Evolutionary conservation across 805 yeast genomes (phyloP), one percentile per base, ranked within the genome.

Genomic region (Kodamaea lidongshanica): DNA sequence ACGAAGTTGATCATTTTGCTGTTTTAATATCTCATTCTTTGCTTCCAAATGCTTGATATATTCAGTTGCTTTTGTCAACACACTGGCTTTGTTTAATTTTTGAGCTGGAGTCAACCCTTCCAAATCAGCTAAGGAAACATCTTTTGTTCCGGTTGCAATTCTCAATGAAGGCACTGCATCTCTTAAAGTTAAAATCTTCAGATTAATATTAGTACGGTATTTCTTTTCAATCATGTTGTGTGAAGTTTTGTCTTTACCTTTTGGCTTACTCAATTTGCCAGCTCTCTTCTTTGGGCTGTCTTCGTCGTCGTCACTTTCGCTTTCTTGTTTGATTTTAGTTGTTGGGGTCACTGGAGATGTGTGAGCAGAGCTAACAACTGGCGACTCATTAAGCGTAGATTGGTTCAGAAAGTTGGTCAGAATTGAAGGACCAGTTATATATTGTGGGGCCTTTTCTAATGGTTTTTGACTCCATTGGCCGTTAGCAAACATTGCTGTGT

Each of bases 141-240:
- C 53, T 3, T 61, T 65, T 11, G 63, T 55, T 25, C 73, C 68
- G 10, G 74, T 63, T 6, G 79, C 79, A 21, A 79, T 74, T 42
- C 84, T 65, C 30, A 84, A 61, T 3, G 92, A 58, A 3, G 94
- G 94, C 11, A 84, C 94, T 3, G 85, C 79, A 42, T 81, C 81
- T 47, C 86, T 64, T 18, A 83, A 66, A 25, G 77, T 79, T 19
- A 72, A 41, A 27, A 83, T 81, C 51, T 77, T 79, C 32, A 79
- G 65, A 46, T 81, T 83, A 41, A 83, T 79, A 46, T 83, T 82
- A 12, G 83, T 78, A 42, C 94, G 57, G 54, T 84, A 84, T 47
- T 80, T 77, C 56, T 82, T 82, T 50, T 84, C 94, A 42, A 83
- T 78, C 65, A 80, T 74, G 47, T 82, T 83, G 56, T 83, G 94